These are phyloP conservation scores for Eugenia klotzschiana DNA, from an alignment of 441 rosid species.

Conservation along the genomic window DNA sequence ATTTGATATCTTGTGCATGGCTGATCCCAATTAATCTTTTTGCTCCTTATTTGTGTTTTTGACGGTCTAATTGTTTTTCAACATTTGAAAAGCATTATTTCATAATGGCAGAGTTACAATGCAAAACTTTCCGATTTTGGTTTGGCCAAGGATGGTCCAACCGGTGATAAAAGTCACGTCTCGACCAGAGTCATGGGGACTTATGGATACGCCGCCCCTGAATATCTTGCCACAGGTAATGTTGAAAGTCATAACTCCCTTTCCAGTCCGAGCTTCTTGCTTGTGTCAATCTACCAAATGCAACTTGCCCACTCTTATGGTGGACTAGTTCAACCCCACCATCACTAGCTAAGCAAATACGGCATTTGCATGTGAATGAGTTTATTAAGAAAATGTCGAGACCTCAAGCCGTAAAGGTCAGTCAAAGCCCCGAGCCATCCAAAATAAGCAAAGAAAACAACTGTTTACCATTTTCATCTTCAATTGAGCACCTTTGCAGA, in stretches of 20 bases:
- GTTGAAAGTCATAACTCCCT: background rate
- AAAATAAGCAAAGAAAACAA: background rate
- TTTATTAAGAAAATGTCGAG: background rate
- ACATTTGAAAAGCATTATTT: background rate
- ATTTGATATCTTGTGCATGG: background rate
- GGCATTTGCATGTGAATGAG: background rate
- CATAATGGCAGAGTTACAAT: slow-evolving; percentile 44
- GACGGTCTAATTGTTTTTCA: background rate
- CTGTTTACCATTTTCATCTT: background rate
- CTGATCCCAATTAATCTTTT: background rate
- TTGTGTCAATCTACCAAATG: background rate
- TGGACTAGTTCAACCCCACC: background rate
- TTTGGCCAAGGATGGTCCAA: slow-evolving; percentile 87
- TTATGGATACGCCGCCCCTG: slow-evolving; percentile 86
- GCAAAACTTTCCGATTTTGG: slow-evolving; percentile 95
- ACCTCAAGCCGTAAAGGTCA: background rate
- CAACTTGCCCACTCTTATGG: background rate
- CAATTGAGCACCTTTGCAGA: background rate
- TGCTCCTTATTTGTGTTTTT: background rate
- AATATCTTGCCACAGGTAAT: slow-evolving; percentile 73
- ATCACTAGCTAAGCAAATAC: background rate
- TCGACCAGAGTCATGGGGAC: slow-evolving; percentile 88
- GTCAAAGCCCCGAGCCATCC: background rate
- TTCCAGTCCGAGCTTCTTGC: background rate
- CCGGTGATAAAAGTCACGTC: slow-evolving; percentile 74